Conservation (phyloP, 306 rosid species). For the Potentilla sterilis region DNA sequence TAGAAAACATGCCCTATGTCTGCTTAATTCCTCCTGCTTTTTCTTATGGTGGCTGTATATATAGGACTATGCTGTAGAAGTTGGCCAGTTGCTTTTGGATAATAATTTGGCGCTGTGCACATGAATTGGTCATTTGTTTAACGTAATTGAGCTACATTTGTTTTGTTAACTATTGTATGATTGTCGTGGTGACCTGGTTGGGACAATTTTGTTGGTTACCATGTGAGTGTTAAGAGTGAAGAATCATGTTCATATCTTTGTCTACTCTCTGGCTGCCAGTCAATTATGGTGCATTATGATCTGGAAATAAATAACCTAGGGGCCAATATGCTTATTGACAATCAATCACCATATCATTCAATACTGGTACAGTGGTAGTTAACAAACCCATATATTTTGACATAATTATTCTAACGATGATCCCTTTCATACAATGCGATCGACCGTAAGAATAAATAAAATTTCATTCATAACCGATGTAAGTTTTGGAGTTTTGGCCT, state of each 20-base stretch:
- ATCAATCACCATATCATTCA: too few species aligned
- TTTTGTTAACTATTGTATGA: neutral
- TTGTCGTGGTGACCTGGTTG: neutral
- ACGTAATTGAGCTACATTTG: neutral
- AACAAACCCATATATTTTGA: neutral
- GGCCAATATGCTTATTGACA: neutral
- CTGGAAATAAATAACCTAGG: neutral
- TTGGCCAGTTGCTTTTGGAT: neutral
- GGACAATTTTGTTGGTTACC: conserved; percentile 3
- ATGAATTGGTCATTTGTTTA: neutral
- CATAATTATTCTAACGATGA: too few species aligned
- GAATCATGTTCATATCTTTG: neutral
- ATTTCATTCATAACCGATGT: too few species aligned
- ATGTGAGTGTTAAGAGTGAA: neutral
- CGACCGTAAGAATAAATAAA: too few species aligned
- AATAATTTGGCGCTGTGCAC: neutral
- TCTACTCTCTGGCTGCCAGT: conserved; percentile 7
- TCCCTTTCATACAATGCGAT: too few species aligned
- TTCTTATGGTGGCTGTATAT: neutral
- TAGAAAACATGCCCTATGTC: neutral
- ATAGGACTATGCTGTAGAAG: neutral
- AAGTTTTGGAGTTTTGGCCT: too few species aligned
- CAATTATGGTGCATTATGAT: neutral
- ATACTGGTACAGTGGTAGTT: too few species aligned
- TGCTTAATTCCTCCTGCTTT: neutral